These are phyloP conservation scores for Fusarium sambucinum DNA, from an alignment of 2,329 filamentous ascomycete genomes.

Conservation along the genomic window DNA sequence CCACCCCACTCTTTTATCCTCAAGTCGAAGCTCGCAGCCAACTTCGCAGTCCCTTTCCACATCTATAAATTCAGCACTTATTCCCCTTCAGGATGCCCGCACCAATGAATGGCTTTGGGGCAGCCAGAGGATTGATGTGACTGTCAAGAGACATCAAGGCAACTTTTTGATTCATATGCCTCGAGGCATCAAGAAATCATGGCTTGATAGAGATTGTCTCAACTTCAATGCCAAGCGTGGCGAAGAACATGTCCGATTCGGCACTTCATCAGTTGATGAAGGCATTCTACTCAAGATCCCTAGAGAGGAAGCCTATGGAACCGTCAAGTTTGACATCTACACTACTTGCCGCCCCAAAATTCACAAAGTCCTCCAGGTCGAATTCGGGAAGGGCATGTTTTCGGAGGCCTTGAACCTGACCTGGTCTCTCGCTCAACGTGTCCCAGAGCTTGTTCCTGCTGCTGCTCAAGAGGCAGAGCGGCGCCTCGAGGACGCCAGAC, in stretches of 20 bases:
- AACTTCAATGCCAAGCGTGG: conserved; percentile 66
- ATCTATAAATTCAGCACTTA: conserved; percentile 45
- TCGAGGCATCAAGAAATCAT: conserved; percentile 61
- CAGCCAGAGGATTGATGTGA: conserved; percentile 50
- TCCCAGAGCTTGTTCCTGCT: conserved; percentile 57
- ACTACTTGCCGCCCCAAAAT: conserved; percentile 71
- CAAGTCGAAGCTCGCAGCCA: conserved; percentile 37
- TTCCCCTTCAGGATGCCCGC: conserved; percentile 48
- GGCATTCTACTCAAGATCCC: conserved; percentile 66
- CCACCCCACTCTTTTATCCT: conserved; percentile 42
- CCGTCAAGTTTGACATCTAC: conserved; percentile 68
- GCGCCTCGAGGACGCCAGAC: conserved; percentile 52
- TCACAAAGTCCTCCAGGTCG: conserved; percentile 70
- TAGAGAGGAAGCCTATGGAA: conserved; percentile 66
- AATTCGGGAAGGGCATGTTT: conserved; percentile 66
- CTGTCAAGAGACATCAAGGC: conserved; percentile 55
- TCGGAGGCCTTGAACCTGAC: conserved; percentile 60
- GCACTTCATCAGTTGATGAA: conserved; percentile 61
- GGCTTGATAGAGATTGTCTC: conserved; percentile 69
- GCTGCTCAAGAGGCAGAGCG: conserved; percentile 56
- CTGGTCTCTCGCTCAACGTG: conserved; percentile 57
- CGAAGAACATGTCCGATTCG: conserved; percentile 61
- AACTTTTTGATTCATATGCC: conserved; percentile 68
- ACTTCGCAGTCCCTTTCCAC: conserved; percentile 25
- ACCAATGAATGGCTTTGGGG: conserved; percentile 54